phyloP scores from a whole-genome alignment of 2,329 filamentous ascomycete species.

The Bipolaris zeicola region DNA sequence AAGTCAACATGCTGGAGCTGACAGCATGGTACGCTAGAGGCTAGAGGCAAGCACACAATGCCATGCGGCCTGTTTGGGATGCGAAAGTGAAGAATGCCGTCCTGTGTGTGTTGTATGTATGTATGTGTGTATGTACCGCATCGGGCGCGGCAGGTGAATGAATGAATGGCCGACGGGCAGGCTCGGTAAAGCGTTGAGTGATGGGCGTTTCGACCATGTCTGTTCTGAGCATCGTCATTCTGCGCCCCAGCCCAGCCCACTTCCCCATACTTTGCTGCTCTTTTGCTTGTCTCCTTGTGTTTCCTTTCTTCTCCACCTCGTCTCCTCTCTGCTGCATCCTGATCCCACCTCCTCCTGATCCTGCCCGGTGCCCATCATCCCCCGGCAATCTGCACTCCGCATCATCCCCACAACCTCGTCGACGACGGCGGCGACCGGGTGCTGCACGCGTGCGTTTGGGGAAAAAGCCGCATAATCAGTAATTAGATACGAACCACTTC shows the following conservation, averaged over 20 bases:
- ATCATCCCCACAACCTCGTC: neutral
- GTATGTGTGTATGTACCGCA: neutral
- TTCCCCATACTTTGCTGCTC: conserved; percentile 7
- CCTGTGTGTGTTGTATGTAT: too few relatives aligned
- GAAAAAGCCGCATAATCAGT: neutral
- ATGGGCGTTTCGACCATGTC: conserved; percentile 12
- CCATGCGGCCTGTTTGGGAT: neutral
- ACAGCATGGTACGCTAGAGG: conserved; percentile 22
- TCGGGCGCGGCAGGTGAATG: conserved; percentile 1
- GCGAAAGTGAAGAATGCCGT: neutral
- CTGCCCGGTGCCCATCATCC: neutral
- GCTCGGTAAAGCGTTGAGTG: neutral
- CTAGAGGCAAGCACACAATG: neutral
- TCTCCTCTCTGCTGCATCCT: neutral
- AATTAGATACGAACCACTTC: neutral
- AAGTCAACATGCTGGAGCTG: conserved; percentile 38
- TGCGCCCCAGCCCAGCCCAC: conserved; percentile 13
- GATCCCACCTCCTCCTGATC: neutral
- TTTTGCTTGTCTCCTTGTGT: neutral
- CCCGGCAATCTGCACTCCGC: neutral
- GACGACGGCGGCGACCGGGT: conserved; percentile 1
- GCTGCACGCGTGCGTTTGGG: neutral
- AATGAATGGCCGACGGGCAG: neutral
- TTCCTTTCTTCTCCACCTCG: neutral
- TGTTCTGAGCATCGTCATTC: conserved; percentile 4